Evolutionary conservation across 768 basidiomycete species (phyloP), one percentile per base, ranked within the genome.

Genomic region (Galerina sulciceps): DNA sequence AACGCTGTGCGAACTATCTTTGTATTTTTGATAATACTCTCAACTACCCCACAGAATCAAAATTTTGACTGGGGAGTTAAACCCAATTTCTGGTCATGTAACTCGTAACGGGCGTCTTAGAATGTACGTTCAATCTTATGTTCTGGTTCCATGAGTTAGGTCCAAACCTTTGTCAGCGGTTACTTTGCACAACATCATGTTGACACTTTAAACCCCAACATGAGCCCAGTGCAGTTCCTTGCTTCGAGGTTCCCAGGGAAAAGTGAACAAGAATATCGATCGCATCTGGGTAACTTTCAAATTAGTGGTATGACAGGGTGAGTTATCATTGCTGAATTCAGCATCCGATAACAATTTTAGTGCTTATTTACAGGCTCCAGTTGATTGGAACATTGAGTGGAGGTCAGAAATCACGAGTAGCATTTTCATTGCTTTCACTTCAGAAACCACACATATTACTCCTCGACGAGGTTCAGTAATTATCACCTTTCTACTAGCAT

Each of bases 161-260:
- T 38, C 20, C 14, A 35, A 36, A 20, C 41, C 43, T 11, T 36
- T 26, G 37, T 20, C 71, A 95, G 93, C 58, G 92, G 89, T 4
- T 93, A 95, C 77, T 95, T 94, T 72, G 90, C 92, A n/a, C 92
- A 94, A 65, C 93, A 97, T 71, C 97, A 99, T 71, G 91, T 99
- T 49, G 97, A 99, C 71, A 88, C 90, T 18, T 84, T 99, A 55
- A 82, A 86, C 41, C 87, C 94, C 1, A 81, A 81, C 3, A 84
- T 97, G 85, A 89, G 87, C n/a, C 93, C 96, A 0, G 97, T 99
- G 10, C 90, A 93, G 66, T 98, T 97, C 78, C 78, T 99, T 31
- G 93, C 94, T 13, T 86, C 88, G 20, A 92, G 85, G 67, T 98
- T 91, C 80, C 97, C 97, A 1, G 96, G 97, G 0, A 90, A 89